Evolutionary conservation across 1,284 basidiomycete species (phyloP).

Genomic region (Ustilago curta): DNA sequence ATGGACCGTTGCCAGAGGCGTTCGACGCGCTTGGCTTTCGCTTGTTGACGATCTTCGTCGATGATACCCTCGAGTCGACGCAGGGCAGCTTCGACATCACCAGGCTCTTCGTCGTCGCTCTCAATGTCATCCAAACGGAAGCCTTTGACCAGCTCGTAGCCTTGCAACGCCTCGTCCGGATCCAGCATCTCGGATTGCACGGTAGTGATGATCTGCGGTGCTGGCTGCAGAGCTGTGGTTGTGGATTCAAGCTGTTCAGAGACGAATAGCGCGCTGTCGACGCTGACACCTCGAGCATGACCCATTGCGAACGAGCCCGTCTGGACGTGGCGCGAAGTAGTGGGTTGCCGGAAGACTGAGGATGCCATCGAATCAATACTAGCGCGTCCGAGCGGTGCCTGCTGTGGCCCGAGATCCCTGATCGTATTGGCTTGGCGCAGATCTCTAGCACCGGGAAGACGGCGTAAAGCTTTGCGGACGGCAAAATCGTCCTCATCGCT

Average conservation of each 20-base stretch:
- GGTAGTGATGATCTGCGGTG: conserved; percentile 47
- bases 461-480: conserved; percentile 58
- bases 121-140: conserved; percentile 58
- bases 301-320: conserved; percentile 30
- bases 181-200: conserved; percentile 62
- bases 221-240: conserved; percentile 5
- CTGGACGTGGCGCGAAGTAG: conserved; percentile 17
- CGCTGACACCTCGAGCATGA: conserved; percentile 34
- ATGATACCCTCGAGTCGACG: conserved; percentile 63
- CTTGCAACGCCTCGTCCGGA: conserved; percentile 61
- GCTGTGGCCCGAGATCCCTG: conserved; percentile 45
- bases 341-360: conserved; percentile 32
- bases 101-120: conserved; percentile 62
- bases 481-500: conserved; percentile 66
- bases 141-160: conserved; percentile 65
- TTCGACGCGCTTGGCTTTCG: conserved; percentile 55
- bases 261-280: conserved; percentile 31
- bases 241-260: conserved; percentile 14
- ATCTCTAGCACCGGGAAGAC: conserved; percentile 63
- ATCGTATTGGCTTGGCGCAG: conserved; percentile 61
- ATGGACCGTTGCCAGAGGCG: conserved; percentile 52
- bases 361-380: conserved; percentile 57
- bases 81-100: conserved; percentile 63
- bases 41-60: conserved; percentile 60
- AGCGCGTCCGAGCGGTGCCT: conserved; percentile 21